Evolutionary conservation across 2,329 filamentous ascomycete species (phyloP).

Genomic region (Talaromyces sp.): DNA sequence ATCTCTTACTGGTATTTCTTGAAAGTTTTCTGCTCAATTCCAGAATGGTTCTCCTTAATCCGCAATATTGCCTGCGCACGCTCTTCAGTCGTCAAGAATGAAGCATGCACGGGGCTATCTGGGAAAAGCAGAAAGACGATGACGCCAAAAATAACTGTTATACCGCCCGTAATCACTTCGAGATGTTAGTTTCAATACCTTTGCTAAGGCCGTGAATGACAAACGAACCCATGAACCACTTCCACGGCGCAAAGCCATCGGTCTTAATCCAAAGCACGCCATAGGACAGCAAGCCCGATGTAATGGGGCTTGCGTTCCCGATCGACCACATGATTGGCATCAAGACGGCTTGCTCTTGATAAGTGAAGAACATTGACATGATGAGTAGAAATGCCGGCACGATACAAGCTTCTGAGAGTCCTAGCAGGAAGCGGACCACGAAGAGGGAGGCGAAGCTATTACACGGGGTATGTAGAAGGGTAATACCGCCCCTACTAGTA

Average conservation of each 20-base stretch:
- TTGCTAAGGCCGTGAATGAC: neutral
- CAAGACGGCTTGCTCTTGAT: conserved; percentile 31
- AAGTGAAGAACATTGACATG: conserved; percentile 40
- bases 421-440: conserved; percentile 50
- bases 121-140: conserved; percentile 34
- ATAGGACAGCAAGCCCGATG: conserved; percentile 41
- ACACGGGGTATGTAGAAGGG: conserved; percentile 41
- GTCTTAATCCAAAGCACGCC: conserved; percentile 42
- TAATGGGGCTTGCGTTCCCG: conserved; percentile 39
- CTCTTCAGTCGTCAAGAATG: conserved; percentile 32
- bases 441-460: conserved; percentile 49
- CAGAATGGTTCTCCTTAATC: conserved; percentile 36
- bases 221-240: conserved; percentile 38
- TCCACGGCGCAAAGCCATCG: conserved; percentile 37
- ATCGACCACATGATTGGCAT: conserved; percentile 41
- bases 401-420: conserved; percentile 52
- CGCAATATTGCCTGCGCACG: conserved; percentile 33
- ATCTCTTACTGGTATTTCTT: conserved; percentile 25
- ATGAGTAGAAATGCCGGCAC: conserved; percentile 47
- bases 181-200: neutral
- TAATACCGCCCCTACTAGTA: conserved; percentile 9
- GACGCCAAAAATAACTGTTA: conserved; percentile 24
- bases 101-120: conserved; percentile 31
- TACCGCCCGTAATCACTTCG: conserved; percentile 5
- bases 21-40: conserved; percentile 37